Base-by-base conservation (phyloP, 148 eudicot genomes). In the Rhododendron kiyosumense region DNA sequence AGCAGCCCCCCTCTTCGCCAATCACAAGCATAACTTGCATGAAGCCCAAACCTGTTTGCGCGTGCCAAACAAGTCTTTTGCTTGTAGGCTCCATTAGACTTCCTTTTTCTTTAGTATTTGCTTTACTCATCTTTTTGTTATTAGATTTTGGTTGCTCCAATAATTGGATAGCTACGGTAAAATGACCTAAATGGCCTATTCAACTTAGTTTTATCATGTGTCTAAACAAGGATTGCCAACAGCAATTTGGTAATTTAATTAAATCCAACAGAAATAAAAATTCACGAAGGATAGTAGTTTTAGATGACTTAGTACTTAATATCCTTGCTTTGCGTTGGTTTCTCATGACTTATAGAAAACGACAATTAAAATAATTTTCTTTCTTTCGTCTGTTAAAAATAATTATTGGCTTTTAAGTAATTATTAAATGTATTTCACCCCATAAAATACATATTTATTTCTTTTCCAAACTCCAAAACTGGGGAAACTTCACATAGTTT, bases 301-400 rank as follows among this genome's bases (percentile, higher is more conserved):
- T 83, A 78, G 85, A 83, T 69, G 83, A 82, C 86, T 77, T 82
- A 51, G 61, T 85, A 67, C 87, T 85, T 36, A 75, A 52, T 17
- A 18, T 88, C 81, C 59, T 74, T 43, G 36, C 14, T 76, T 79
- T 22, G 57, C 36, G 63, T 78, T 87, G 59, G 81, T 34, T 52
- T 83, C 78, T 30, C 18, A 43, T 26, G 81, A 32, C 36, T 17
- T 54, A 3, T 65, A 36, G n/a, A 78, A 63, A 36, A 34, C 38
- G 75, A 36, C 78, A 67, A 78, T 67, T 24, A 10, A 46, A n/a
- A 24, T 65, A 65, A 65, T 65, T n/a, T 2, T 3, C 1, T 8
- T n/a, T n/a, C 73, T 10, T n/a, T 65, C 32, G 26, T 20, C 65
- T 59, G 0, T 20, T 59, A 59, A 59, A 54, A 20, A 59, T 59